Base-by-base conservation (phyloP, 192 early-diverging fungal genomes). In the Backusella australiensis region DNA sequence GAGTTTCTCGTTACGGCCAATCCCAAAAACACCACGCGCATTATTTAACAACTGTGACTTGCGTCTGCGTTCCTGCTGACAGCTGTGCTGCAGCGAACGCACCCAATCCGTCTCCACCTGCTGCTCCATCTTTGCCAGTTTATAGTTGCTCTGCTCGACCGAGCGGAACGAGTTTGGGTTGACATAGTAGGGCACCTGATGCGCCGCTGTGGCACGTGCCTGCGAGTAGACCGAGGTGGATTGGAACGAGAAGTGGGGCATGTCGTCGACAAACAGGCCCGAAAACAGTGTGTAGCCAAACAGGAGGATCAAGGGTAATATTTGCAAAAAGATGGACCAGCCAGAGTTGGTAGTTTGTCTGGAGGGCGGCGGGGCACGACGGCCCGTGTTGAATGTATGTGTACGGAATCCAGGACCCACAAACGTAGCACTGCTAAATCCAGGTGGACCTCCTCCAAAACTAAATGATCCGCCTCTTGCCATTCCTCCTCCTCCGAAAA, bases 181-280 rank as follows among this genome's bases (percentile, higher is more conserved):
- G n/a, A 98, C 93, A 82, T 86, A 98, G 82, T 96, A 98, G 12
- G 78, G 83, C 2, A 97, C 89, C 8, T 86, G 80, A 56, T 90
- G 89, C n/a, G 71, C 52, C 2, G 75, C 63, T 6, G 97, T 96
- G 23, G 70, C 69, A 17, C 91, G 87, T 52, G 70, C 38, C 42
- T 86, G 59, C 11, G 86, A 83, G 77, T 93, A 91, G 6, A 75
- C 71, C 1, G 78, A 75, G 4, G 83, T 85, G 5, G 70, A 81
- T 29, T 89, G 80, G 71, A 96, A 94, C 12, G 91, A 85, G 78
- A 91, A 98, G 26, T 77, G 76, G 11, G 90, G 90, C 17, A 85
- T 72, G 52, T 83, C 78, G 7, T 82, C 73, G 0, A 84, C 78
- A 42, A 93, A 87, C 15, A 95, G 39, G 17, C 84, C 83, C 0